These are phyloP conservation scores for Yarrowia galli DNA, from an alignment of 1,139 yeast genomes.

Conservation along the genomic window DNA sequence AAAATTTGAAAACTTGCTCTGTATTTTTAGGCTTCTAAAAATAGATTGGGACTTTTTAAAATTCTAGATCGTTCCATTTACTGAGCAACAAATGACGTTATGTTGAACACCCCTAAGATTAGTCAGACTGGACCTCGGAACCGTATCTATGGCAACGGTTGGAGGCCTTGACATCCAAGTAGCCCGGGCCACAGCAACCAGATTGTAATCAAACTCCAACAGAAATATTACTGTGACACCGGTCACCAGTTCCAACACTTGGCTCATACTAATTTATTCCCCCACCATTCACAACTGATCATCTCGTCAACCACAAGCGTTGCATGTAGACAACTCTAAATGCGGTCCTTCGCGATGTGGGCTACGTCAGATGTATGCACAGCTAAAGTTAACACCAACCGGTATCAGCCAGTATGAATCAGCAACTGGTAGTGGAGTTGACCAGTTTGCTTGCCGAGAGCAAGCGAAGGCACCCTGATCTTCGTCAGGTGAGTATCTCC, in stretches of 20 bases:
- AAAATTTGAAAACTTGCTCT: constrained; percentile 7
- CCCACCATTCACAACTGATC: not conserved
- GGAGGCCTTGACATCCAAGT: not conserved
- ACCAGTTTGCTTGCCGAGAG: constrained; percentile 69
- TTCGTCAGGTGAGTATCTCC: constrained; percentile 56
- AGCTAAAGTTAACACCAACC: constrained; percentile 28
- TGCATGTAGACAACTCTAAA: constrained; percentile 5
- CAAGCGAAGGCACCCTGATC: constrained; percentile 70
- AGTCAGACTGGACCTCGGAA: not conserved
- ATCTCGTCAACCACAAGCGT: not conserved
- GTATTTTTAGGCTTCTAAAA: not conserved
- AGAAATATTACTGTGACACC: too few relatives aligned
- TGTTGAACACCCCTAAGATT: not conserved
- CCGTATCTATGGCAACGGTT: not conserved
- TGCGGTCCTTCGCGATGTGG: constrained; percentile 23
- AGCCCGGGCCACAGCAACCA: too few relatives aligned
- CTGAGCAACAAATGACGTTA: not conserved
- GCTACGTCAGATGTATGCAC: constrained; percentile 34
- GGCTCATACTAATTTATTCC: too few relatives aligned
- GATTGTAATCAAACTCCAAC: too few relatives aligned
- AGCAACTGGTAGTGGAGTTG: constrained; percentile 58
- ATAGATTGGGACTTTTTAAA: not conserved
- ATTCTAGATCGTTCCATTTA: not conserved
- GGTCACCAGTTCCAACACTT: too few relatives aligned
- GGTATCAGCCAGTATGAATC: constrained; percentile 37